Evolutionary conservation across 2,329 filamentous ascomycete genomes (phyloP), one percentile per base, ranked within the genome.

Genomic region (Aureobasidium musti): DNA sequence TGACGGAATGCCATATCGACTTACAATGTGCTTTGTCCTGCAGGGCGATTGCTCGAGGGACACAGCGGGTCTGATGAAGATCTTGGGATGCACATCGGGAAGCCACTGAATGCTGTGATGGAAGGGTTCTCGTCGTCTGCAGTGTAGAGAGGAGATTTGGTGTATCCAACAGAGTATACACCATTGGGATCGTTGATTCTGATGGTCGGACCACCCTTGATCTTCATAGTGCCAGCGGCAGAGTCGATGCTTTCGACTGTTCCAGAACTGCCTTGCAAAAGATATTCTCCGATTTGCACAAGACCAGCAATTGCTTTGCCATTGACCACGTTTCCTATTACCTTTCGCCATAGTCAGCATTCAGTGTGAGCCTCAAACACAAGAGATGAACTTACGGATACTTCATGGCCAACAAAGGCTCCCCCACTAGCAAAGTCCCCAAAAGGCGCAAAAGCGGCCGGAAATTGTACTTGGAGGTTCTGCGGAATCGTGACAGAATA

Each of bases 51-150:
- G 14, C 74, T 74, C 13, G 67, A 52, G 8, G 77, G 77, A 67
- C 79, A 81, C 19, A 74, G 72, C 0, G 71, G 59, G 49, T 79
- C 76, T 39, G 70, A 72, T 28, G 72, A 67, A 26, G 77, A 79
- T 19, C 82, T 76, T 0, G 81, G 82, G 21, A 84, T 79, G 66
- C 82, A 84, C 82, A 84, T 83, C 1, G 82, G 82, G 60, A 83
- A 83, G 0, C 82, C 82, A 14, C 79, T 59, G 45, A 59, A 66
- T 26, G 50, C 39, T 2, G 76, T 78, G 66, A 83, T 77, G 54
- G 77, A 79, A 1, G 82, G 81, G 66, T 78, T 83, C 66, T 79
- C 74, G 60, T 81, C 80, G 68, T 83, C 82, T 1, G 80, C 79
- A 0, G 80, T 79, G 72, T 82, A 82, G 67, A 80, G 77, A 0